Conservation (phyloP, 768 basidiomycete genomes). For the Lactarius indigo region DNA sequence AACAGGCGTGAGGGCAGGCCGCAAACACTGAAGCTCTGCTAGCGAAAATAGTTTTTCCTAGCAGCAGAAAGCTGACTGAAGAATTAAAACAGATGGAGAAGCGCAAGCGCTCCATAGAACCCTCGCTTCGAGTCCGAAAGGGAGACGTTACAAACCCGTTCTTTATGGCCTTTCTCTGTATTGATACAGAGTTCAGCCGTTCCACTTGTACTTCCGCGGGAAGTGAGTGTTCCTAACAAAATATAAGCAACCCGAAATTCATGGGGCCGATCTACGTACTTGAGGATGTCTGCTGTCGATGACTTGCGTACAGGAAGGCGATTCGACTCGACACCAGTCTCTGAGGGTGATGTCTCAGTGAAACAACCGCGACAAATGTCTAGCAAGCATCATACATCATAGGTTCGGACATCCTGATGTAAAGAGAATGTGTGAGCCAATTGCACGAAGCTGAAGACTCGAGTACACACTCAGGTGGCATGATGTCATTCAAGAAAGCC, state of each 20-base stretch:
- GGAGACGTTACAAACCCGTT: conserved; percentile 47
- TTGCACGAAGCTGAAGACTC: neutral
- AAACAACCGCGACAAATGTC: neutral
- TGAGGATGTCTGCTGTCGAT: conserved; percentile 27
- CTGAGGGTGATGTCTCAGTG: neutral
- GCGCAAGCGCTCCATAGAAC: conserved; percentile 39
- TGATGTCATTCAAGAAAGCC: conserved; percentile 37
- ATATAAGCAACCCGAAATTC: conserved; percentile 9
- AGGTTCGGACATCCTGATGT: conserved; percentile 11
- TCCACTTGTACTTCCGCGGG: conserved; percentile 63
- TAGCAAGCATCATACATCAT: conserved; percentile 9
- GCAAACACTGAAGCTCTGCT: conserved; percentile 43
- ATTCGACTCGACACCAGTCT: neutral
- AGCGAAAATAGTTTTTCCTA: conserved; percentile 49
- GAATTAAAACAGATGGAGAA: conserved; percentile 46
- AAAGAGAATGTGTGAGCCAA: neutral
- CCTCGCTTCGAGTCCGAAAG: conserved; percentile 46
- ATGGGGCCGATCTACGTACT: conserved; percentile 4
- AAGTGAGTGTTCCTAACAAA: conserved; percentile 38
- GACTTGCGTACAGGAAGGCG: conserved; percentile 25
- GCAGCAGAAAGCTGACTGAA: conserved; percentile 39
- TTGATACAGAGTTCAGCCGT: conserved; percentile 50
- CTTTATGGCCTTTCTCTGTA: conserved; percentile 35
- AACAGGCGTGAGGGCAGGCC: conserved; percentile 46
- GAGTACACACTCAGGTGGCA: conserved; percentile 40